Conservation (phyloP, 768 basidiomycete genomes). For the Dioszegia crocea region DNA sequence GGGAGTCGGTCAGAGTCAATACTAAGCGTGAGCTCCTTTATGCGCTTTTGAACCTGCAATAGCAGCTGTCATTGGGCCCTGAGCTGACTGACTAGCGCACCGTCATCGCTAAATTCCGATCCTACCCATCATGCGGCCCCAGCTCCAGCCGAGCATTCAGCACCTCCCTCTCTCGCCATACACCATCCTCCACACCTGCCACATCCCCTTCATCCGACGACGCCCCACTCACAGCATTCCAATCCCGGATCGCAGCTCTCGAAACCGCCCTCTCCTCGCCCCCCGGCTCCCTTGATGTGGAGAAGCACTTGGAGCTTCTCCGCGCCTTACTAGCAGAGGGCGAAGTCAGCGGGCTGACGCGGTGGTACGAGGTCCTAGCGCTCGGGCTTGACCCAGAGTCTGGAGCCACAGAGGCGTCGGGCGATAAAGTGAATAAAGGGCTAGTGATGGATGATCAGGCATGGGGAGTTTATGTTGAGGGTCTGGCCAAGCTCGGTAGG, state of each 20-base stretch:
- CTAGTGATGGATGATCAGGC: slow-evolving; percentile 24
- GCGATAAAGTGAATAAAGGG: slow-evolving; percentile 8
- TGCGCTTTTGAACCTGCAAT: no score
- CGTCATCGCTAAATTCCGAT: background rate
- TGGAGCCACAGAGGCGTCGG: background rate
- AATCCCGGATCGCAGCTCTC: slow-evolving; percentile 35
- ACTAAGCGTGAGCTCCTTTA: no score
- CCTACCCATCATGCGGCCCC: background rate
- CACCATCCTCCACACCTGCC: background rate
- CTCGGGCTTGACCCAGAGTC: slow-evolving; percentile 12
- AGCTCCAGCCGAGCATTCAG: background rate
- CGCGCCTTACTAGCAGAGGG: slow-evolving; percentile 32
- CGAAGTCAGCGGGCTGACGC: slow-evolving; percentile 22
- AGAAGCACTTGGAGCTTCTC: slow-evolving; percentile 34
- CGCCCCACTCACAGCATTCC: slow-evolving; percentile 30
- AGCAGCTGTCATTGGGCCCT: no score
- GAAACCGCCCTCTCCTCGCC: slow-evolving; percentile 28
- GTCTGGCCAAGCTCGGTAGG: slow-evolving; percentile 23
- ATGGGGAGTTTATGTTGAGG: slow-evolving; percentile 23
- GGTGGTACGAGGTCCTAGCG: slow-evolving; percentile 41
- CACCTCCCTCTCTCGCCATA: background rate
- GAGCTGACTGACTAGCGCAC: background rate
- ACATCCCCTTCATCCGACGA: slow-evolving; percentile 7
- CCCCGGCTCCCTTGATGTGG: slow-evolving; percentile 6
- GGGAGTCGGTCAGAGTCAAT: no score